Evolutionary conservation across 108 stramenopile genomes (phyloP), one percentile per base, ranked within the genome.

Genomic region (Cyclotella cryptica): DNA sequence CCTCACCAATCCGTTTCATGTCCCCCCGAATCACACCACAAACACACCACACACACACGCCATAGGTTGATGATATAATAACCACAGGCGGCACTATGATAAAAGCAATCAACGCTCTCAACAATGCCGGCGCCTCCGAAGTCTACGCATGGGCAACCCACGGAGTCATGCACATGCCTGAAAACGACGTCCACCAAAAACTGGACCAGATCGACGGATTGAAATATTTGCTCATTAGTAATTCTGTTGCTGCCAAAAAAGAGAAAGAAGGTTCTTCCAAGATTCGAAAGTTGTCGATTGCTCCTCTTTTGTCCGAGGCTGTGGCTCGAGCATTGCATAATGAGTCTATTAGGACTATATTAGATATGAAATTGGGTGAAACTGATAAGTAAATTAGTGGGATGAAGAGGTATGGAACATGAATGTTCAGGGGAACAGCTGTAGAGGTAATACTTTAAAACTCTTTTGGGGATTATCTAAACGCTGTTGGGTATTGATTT

Each of bases 91-190:
- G 83, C 21, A 96, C 95, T 14, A 68, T 96, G 69, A 72, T 64
- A 44, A 79, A 69, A 52, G 88, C 89, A 45, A 84, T 93, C 11
- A 60, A 86, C 26, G 82, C 81, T 62, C 62, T 94, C 19, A 63
- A 84, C 19, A 84, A 93, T 60, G 47, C 78, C 10, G 95, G 93
- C 11, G 92, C 92, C 8, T 78, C 87, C 11, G 77, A 84, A 19
- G 82, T 93, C n/a, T 92, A 92, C 62, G 93, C 90, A 15, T 96
- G 93, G 92, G 89, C 93, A 11, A 94, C 95, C 3, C 95, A 96
- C 72, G 95, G 93, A 8, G 93, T 96, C 7, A 91, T 94, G 81
- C 87, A 89, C 27, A 71, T n/a, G n/a, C n/a, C 71, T 3, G 60
- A 77, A n/a, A 79, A 79, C 28, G 64, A 82, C 24, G 80, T 88